These are phyloP conservation scores for Fusarium sambucinum DNA, from an alignment of 2,329 filamentous ascomycete species.

Conservation along the genomic window DNA sequence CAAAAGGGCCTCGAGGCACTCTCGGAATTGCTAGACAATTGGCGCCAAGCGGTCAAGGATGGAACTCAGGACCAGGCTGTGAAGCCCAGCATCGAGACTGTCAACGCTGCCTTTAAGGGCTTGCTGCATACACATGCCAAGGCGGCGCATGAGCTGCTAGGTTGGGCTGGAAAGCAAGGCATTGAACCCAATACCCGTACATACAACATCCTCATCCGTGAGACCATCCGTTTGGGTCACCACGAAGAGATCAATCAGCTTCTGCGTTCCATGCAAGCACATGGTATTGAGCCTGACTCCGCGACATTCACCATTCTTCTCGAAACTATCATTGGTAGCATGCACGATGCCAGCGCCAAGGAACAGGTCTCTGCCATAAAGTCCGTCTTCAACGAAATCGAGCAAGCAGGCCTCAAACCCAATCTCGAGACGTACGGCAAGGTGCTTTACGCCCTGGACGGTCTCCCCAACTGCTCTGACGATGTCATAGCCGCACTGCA, in stretches of 20 bases:
- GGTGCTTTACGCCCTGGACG: slow-evolving; percentile 69
- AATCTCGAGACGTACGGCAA: slow-evolving; percentile 76
- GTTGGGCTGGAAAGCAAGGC: slow-evolving; percentile 68
- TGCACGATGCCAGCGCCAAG: slow-evolving; percentile 55
- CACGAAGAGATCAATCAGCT: slow-evolving; percentile 63
- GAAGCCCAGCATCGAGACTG: slow-evolving; percentile 70
- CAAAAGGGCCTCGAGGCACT: slow-evolving; percentile 72
- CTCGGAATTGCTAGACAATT: slow-evolving; percentile 73
- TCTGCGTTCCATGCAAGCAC: slow-evolving; percentile 69
- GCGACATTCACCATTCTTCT: slow-evolving; percentile 81
- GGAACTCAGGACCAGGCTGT: slow-evolving; percentile 54
- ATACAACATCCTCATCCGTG: slow-evolving; percentile 77
- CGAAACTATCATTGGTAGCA: slow-evolving; percentile 64
- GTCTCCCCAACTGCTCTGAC: slow-evolving; percentile 54
- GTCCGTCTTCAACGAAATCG: slow-evolving; percentile 69
- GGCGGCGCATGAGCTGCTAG: slow-evolving; percentile 66
- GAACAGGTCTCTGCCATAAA: slow-evolving; percentile 67
- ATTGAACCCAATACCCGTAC: slow-evolving; percentile 69
- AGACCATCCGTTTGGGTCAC: slow-evolving; percentile 65
- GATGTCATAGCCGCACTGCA: slow-evolving; percentile 71
- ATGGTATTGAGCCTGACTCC: slow-evolving; percentile 69
- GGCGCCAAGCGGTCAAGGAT: slow-evolving; percentile 59
- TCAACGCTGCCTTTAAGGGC: slow-evolving; percentile 78
- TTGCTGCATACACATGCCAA: slow-evolving; percentile 65
- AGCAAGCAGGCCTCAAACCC: slow-evolving; percentile 66